Percentiles rank a stretch among this genome's conserved stretches.
These are phyloP conservation scores for Ophiognomonia clavigignenti-juglandacearum DNA, from an alignment of 2,329 filamentous ascomycete species.

Conservation along the genomic window DNA sequence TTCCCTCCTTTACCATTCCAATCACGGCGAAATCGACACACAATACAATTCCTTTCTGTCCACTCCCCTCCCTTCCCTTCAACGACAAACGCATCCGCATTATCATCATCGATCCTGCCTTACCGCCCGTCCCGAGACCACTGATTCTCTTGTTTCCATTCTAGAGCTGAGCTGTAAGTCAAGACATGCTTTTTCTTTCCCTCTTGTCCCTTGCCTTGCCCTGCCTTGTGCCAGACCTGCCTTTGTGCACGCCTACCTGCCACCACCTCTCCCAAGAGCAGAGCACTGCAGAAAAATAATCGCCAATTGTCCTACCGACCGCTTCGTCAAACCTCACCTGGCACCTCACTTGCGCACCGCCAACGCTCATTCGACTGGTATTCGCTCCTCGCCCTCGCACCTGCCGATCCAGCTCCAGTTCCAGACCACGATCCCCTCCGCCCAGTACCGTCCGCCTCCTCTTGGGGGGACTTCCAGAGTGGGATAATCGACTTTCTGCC, in stretches of 20 bases:
- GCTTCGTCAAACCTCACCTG: slow-evolving; percentile 15
- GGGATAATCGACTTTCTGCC: too few relatives aligned
- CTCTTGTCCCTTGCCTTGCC: neutral
- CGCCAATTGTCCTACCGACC: slow-evolving; percentile 11
- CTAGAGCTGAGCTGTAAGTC: slow-evolving; percentile 20
- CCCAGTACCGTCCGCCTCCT: neutral
- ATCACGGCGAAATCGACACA: slow-evolving; percentile 7
- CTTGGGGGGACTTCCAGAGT: too few relatives aligned
- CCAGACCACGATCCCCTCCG: neutral
- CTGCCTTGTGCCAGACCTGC: too few relatives aligned
- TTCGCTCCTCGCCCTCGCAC: neutral
- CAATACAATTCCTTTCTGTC: slow-evolving; percentile 6
- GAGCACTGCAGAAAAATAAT: slow-evolving; percentile 7
- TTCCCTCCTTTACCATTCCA: slow-evolving; percentile 18
- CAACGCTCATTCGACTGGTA: neutral
- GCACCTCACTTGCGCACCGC: neutral
- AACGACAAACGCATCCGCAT: neutral
- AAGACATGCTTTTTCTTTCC: slow-evolving; percentile 3
- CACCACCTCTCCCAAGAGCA: slow-evolving; percentile 10
- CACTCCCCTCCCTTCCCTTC: neutral
- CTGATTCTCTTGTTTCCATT: neutral
- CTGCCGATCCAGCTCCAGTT: slow-evolving; percentile 2
- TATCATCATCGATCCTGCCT: too few relatives aligned
- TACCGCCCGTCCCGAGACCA: too few relatives aligned
- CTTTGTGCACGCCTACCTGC: too few relatives aligned